Conservation (phyloP, 768 basidiomycete species). For the Gloeostereum incarnatum region DNA sequence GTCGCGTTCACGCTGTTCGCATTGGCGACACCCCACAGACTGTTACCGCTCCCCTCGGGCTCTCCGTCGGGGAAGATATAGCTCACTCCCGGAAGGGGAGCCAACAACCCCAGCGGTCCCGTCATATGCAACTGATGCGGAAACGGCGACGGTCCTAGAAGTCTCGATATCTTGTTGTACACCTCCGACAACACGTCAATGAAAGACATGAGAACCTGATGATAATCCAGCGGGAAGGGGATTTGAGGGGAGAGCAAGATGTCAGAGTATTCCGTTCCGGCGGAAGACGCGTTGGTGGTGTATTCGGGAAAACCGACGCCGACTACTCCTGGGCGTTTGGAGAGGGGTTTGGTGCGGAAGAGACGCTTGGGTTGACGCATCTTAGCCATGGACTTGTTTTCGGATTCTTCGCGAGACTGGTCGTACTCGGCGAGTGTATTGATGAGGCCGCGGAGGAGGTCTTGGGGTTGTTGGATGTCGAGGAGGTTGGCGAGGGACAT, state of each 20-base stretch:
- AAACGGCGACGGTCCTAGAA: constrained; percentile 78
- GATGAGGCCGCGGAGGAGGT: constrained; percentile 68
- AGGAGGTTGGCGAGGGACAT: constrained; percentile 80
- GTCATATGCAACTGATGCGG: constrained; percentile 61
- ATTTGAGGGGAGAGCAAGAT: constrained; percentile 5
- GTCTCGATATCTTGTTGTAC: constrained; percentile 78
- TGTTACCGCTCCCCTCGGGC: constrained; percentile 26
- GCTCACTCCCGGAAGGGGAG: constrained; percentile 77
- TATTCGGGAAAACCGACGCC: constrained; percentile 53
- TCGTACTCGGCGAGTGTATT: constrained; percentile 73
- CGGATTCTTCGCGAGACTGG: constrained; percentile 63
- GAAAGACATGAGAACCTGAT: constrained; percentile 80
- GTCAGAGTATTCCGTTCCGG: constrained; percentile 48
- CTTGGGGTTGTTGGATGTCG: constrained; percentile 72
- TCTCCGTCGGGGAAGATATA: constrained; percentile 46
- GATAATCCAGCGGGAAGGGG: constrained; percentile 85
- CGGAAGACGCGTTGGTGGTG: constrained; percentile 54
- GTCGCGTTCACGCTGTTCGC: constrained; percentile 18
- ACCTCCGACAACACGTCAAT: constrained; percentile 86
- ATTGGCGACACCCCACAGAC: constrained; percentile 70
- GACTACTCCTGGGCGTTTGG: constrained; percentile 47
- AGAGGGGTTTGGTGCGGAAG: constrained; percentile 9
- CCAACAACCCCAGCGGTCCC: constrained; percentile 66
- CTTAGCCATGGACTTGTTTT: constrained; percentile 14
- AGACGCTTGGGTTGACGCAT: constrained; percentile 12